Evolutionary conservation across 495 filamentous ascomycete genomes (phyloP).

Genomic region (Neurospora cerealis): DNA sequence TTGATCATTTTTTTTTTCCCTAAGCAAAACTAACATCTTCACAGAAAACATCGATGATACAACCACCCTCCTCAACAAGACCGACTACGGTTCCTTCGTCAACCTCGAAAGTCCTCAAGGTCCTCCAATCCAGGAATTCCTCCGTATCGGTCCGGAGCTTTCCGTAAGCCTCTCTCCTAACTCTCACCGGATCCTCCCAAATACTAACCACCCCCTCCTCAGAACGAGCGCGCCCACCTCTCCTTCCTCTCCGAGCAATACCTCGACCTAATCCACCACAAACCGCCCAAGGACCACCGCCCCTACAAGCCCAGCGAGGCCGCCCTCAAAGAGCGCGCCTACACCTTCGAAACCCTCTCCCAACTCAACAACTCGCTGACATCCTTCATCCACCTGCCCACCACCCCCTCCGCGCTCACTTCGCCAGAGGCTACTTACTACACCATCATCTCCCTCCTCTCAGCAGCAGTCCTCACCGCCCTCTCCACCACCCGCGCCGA

Average conservation of each 20-base stretch:
- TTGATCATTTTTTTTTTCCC: not conserved
- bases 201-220: not conserved
- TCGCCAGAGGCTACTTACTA: conserved; percentile 18
- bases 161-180: conserved; percentile 9
- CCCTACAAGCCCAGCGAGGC: conserved; percentile 23
- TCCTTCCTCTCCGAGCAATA: conserved; percentile 33
- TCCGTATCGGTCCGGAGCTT: conserved; percentile 33
- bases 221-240: conserved; percentile 29
- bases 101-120: conserved; percentile 28
- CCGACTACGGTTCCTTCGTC: conserved; percentile 35
- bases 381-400: conserved; percentile 15
- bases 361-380: conserved; percentile 24
- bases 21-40: conserved; percentile 9
- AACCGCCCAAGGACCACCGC: conserved; percentile 34
- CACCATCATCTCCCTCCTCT: conserved; percentile 19
- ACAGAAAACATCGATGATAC: conserved; percentile 17
- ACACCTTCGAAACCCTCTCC: conserved; percentile 17
- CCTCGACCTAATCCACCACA: conserved; percentile 30
- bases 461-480: conserved; percentile 13
- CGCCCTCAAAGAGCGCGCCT: conserved; percentile 26
- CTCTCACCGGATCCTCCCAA: not conserved
- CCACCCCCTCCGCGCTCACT: conserved; percentile 12
- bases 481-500: conserved; percentile 15
- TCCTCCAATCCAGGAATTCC: conserved; percentile 27
- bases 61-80: conserved; percentile 25